Conservation (phyloP, 2,329 filamentous ascomycete species). For the Fusarium poae region DNA sequence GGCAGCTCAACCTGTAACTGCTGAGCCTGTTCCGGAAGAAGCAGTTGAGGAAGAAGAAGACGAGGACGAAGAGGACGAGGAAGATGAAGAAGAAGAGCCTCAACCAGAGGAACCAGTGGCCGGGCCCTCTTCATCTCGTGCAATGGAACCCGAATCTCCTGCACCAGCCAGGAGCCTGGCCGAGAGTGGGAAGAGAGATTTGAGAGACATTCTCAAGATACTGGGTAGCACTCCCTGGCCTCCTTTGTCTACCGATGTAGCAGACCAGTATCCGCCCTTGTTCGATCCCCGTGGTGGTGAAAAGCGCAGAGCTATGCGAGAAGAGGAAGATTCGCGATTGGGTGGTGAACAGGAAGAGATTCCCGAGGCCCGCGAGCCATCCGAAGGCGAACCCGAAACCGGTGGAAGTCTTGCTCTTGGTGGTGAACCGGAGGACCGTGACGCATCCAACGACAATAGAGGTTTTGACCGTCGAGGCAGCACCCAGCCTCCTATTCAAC, state of each 20-base stretch:
- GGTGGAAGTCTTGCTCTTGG: slow-evolving; percentile 88
- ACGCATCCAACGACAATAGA: slow-evolving; percentile 65
- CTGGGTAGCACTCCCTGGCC: slow-evolving; percentile 56
- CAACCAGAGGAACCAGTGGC: slow-evolving; percentile 49
- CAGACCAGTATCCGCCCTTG: slow-evolving; percentile 70
- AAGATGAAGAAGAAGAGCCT: slow-evolving; percentile 34
- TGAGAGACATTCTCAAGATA: slow-evolving; percentile 56
- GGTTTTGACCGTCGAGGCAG: slow-evolving; percentile 71
- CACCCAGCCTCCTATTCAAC: slow-evolving; percentile 83
- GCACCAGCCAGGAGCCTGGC: slow-evolving; percentile 23
- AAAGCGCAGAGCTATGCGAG: slow-evolving; percentile 81
- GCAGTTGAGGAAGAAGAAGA: slow-evolving; percentile 52
- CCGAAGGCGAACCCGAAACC: slow-evolving; percentile 83
- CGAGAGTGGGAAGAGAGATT: slow-evolving; percentile 51
- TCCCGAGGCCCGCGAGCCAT: slow-evolving; percentile 59
- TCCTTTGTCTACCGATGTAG: slow-evolving; percentile 25
- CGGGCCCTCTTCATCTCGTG: slow-evolving; percentile 41
- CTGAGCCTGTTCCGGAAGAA: slow-evolving; percentile 63
- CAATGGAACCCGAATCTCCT: slow-evolving; percentile 34
- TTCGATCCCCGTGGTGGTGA: slow-evolving; percentile 87
- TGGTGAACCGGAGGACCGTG: slow-evolving; percentile 89
- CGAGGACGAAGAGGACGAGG: background rate
- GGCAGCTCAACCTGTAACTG: slow-evolving; percentile 65
- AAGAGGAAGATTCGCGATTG: slow-evolving; percentile 73
- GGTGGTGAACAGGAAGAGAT: slow-evolving; percentile 63